Percentiles rank a stretch among this genome's conserved stretches.
phyloP scores from a whole-genome alignment of 73 alveolate genomes.

The Paramecium tetraurelia region DNA sequence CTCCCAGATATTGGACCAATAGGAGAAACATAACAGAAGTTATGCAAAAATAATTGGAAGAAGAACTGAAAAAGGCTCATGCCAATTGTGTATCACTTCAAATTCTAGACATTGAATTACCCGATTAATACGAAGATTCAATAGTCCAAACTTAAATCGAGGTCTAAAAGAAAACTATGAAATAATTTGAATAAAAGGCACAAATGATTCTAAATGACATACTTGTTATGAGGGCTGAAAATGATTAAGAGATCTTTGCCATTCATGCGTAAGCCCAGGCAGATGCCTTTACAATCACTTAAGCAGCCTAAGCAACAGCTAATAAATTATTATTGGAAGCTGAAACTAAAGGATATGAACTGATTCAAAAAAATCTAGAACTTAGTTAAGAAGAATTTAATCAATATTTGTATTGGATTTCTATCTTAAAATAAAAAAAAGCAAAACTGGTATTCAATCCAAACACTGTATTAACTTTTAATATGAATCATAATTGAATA shows the following conservation, averaged over 20 bases:
- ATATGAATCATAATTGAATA: conserved; percentile 18
- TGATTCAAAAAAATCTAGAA: neutral
- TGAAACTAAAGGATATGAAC: conserved; percentile 36
- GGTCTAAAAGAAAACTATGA: conserved; percentile 50
- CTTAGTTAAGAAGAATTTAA: conserved; percentile 42
- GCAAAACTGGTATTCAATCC: conserved; percentile 49
- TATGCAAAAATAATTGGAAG: conserved; percentile 44
- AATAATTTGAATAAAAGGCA: conserved; percentile 56
- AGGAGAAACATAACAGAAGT: conserved; percentile 46
- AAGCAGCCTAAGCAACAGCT: conserved; percentile 48
- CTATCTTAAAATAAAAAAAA: conserved; percentile 34
- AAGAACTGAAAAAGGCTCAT: conserved; percentile 60
- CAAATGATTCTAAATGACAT: conserved; percentile 49
- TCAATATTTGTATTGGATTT: conserved; percentile 40
- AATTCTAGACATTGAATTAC: conserved; percentile 57
- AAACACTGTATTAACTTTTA: conserved; percentile 8
- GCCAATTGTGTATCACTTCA: conserved; percentile 51
- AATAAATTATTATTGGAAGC: conserved; percentile 59
- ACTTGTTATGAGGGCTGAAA: conserved; percentile 50
- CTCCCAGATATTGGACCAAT: conserved; percentile 49
- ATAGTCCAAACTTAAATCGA: conserved; percentile 56
- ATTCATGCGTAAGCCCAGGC: conserved; percentile 54
- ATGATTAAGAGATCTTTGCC: conserved; percentile 52
- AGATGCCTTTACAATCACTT: conserved; percentile 28
- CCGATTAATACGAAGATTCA: conserved; percentile 58